Conservation (phyloP, 495 filamentous ascomycete species). For the Penicillium waksmanii region DNA sequence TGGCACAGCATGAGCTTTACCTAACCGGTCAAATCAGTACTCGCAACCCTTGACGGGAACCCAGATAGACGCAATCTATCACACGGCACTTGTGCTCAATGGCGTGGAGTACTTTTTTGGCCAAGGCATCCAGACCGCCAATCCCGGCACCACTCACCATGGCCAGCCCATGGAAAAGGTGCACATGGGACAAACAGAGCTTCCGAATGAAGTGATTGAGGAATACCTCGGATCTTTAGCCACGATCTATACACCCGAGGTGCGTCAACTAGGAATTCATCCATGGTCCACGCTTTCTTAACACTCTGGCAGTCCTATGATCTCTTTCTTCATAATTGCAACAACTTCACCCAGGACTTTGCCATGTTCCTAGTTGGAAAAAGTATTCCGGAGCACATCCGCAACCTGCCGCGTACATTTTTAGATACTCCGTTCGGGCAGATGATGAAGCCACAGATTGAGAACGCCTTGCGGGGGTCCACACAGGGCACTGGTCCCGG, state of each 20-base stretch:
- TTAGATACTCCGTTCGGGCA: constrained; percentile 88
- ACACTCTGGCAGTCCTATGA: constrained; percentile 70
- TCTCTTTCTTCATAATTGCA: constrained; percentile 91
- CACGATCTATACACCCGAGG: constrained; percentile 81
- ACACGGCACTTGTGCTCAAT: constrained; percentile 83
- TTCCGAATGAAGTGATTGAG: constrained; percentile 81
- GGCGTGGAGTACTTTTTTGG: constrained; percentile 79
- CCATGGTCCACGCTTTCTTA: neutral
- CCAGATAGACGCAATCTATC: constrained; percentile 88
- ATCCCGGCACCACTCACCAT: constrained; percentile 81
- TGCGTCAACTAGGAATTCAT: constrained; percentile 31
- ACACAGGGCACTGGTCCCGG: constrained; percentile 56
- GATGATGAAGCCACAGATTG: constrained; percentile 84
- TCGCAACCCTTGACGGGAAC: constrained; percentile 59
- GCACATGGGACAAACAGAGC: constrained; percentile 71
- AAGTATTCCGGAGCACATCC: constrained; percentile 86
- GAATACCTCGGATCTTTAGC: constrained; percentile 88
- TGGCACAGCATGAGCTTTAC: neutral
- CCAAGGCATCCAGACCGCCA: constrained; percentile 76
- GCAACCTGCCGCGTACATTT: constrained; percentile 83
- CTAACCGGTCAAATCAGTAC: constrained; percentile 39
- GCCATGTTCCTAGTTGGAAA: constrained; percentile 88
- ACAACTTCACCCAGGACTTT: constrained; percentile 97
- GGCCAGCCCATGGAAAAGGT: constrained; percentile 80
- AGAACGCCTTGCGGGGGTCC: constrained; percentile 69